Evolutionary conservation across 192 early-diverging fungal genomes (phyloP), one percentile per base, ranked within the genome.

Genomic region (Mortierella claussenii): DNA sequence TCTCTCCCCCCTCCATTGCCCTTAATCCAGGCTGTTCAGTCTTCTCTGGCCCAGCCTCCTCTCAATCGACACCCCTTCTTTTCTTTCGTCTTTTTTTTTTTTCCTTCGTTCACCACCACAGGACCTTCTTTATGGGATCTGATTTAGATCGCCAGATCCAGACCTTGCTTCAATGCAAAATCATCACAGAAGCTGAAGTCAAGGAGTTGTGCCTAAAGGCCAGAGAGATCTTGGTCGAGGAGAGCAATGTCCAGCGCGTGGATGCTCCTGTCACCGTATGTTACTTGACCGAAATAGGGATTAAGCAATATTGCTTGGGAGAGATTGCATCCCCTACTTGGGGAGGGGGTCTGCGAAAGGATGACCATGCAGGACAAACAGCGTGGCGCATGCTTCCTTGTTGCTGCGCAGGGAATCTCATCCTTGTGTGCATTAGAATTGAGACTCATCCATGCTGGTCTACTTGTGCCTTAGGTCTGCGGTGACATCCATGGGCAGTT

Each of bases 401-500:
- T n/a, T n/a, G n/a, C n/a, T n/a, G n/a, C n/a, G n/a, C n/a, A n/a
- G n/a, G n/a, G n/a, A n/a, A n/a, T n/a, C n/a, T n/a, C n/a, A n/a
- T n/a, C n/a, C n/a, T n/a, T n/a, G n/a, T n/a, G 13, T 40, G 37
- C 7, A 40, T 13, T 13, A 40, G 8, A 7, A 40, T 40, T 40
- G 37, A 40, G 8, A 40, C 37, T 40, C 37, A 36, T 36, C 7
- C 9, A 15, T 31, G 12, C 51, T 33, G 3, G 9, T 44, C 28
- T 52, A 0, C 26, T 62, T n/a, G 1, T 59, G 1, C 46, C 30
- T 30, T 58, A 88, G 86, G 91, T 94, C 46, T 94, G 92, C 61
- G 97, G 97, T 52, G 97, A 98, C 69, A 98, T 98, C 70, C 97
- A 98, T 80, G 97, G 97, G 40, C 97, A 98, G 71, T 98, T 98